These are phyloP conservation scores for Ajuga chamaepitys DNA, from an alignment of 257 asterid species.

Conservation along the genomic window DNA sequence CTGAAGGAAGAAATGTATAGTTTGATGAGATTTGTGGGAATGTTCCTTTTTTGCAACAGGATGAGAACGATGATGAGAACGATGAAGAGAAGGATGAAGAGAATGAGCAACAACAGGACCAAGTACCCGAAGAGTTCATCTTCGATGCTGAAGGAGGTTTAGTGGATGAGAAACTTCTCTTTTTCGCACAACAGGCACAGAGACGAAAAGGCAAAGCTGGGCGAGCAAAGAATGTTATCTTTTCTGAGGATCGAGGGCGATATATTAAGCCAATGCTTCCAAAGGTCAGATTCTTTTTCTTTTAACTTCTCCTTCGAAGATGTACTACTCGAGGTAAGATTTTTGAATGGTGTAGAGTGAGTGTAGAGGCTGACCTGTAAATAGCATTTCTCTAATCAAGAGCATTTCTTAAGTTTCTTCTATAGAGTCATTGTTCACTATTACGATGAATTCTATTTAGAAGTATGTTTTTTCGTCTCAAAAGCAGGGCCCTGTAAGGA, in stretches of 20 bases:
- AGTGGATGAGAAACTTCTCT: conserved; percentile 95
- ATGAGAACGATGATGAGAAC: conserved; percentile 64
- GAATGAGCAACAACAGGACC: conserved; percentile 68
- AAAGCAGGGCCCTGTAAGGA: conserved; percentile 88
- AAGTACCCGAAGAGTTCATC: conserved; percentile 92
- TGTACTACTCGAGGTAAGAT: conserved; percentile 1
- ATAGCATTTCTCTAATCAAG: neutral
- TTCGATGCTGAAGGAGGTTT: conserved; percentile 96
- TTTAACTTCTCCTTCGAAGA: conserved; percentile 1
- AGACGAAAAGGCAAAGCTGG: conserved; percentile 90
- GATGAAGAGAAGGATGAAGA: conserved; percentile 62
- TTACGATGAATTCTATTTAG: neutral
- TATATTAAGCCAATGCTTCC: conserved; percentile 99
- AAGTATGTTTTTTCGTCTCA: conserved; percentile 8
- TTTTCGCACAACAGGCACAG: conserved; percentile 99
- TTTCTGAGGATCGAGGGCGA: conserved; percentile 97
- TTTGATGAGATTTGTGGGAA: neutral
- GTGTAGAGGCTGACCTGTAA: neutral
- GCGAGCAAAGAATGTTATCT: conserved; percentile 90
- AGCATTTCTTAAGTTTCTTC: neutral
- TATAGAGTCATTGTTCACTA: neutral
- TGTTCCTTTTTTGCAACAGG: conserved; percentile 32
- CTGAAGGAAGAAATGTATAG: neutral
- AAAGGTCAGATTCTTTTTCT: conserved; percentile 45
- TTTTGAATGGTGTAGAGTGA: neutral